Evolutionary conservation across 2,329 filamentous ascomycete species (phyloP), one percentile per base, ranked within the genome.

Genomic region (Colletotrichum zoysiae): DNA sequence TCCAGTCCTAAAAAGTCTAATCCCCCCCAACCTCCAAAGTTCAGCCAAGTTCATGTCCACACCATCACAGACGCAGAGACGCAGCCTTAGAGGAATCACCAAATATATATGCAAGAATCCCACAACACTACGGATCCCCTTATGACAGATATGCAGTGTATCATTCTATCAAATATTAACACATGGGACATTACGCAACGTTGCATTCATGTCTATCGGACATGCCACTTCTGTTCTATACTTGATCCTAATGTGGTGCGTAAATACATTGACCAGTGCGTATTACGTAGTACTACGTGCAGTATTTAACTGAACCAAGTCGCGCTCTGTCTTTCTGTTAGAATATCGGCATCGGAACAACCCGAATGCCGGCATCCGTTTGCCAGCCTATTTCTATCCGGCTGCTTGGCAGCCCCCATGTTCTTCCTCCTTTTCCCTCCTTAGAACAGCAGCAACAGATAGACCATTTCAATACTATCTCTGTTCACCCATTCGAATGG

Each of bases 1-100:
- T 70, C 67, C 50, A 42, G 55, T 23, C 38, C 63, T 55, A 20
- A 0, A 61, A 70, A 16, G 5, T 6, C 40, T 5, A 12, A 30
- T 38, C 30, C 30, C 30, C 11, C 8, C 18, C 3, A 18, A 20
- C 26, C 3, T 18, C 35, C n/a, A 5, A 2, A 7, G 5, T 20
- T 60, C n/a, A 60, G 38, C 61, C 33, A 42, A 33, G 16, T 23
- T 11, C 18, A 35, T 18, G 5, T 33, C 35, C 23, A 48, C 30
- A 56, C 56, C 62, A 62, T 61, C n/a, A 16, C 46, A 30, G 30
- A 30, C 30, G 30, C 3, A 30, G 30, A 30, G 30, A 30, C 30
- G 3, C 3, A 30, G 30, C 3, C 30, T 30, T 5, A 5, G 30
- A 30, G 30, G 3, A 30, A 30, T 30, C 3, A 30, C 4, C 30